phyloP scores from a whole-genome alignment of 805 yeast genomes.

The Saturnispora kantuleensis region DNA sequence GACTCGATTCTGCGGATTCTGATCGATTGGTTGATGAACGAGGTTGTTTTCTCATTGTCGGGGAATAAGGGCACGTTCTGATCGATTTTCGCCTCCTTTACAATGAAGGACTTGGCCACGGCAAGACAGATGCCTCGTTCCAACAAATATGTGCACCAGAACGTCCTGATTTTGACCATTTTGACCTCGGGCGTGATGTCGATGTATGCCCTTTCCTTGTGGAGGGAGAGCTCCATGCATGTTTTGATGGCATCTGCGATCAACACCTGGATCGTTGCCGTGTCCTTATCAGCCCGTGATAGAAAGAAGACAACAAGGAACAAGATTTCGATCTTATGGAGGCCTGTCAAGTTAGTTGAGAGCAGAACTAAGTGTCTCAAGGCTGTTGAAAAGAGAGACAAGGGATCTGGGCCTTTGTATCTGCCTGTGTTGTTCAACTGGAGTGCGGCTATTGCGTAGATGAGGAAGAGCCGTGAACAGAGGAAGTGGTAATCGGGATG shows the following conservation, averaged over 20 bases:
- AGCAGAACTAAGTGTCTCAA: constrained; percentile 44
- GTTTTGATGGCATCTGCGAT: constrained; percentile 43
- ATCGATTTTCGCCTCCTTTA: constrained; percentile 43
- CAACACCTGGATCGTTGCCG: constrained; percentile 42
- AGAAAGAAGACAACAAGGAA: constrained; percentile 44
- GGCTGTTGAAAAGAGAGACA: constrained; percentile 49
- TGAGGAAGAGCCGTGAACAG: constrained; percentile 48
- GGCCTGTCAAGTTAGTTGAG: constrained; percentile 26
- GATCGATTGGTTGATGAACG: constrained; percentile 48
- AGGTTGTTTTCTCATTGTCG: constrained; percentile 25
- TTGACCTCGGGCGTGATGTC: constrained; percentile 18
- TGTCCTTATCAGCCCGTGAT: constrained; percentile 52
- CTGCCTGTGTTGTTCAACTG: constrained; percentile 47
- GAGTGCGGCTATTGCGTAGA: constrained; percentile 42
- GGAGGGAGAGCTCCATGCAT: constrained; percentile 30
- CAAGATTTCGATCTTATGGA: constrained; percentile 43
- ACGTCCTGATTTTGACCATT: constrained; percentile 40
- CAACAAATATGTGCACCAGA: constrained; percentile 56
- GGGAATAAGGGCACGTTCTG: constrained; percentile 40
- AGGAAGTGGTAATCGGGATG: constrained; percentile 39
- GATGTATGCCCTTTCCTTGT: constrained; percentile 29
- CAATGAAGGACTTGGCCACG: constrained; percentile 46
- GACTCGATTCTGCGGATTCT: constrained; percentile 51
- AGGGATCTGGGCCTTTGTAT: constrained; percentile 45
- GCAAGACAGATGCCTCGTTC: constrained; percentile 56